Conservation (phyloP, 192 early-diverging fungal genomes). For the Thoreauomyces humboldtii region DNA sequence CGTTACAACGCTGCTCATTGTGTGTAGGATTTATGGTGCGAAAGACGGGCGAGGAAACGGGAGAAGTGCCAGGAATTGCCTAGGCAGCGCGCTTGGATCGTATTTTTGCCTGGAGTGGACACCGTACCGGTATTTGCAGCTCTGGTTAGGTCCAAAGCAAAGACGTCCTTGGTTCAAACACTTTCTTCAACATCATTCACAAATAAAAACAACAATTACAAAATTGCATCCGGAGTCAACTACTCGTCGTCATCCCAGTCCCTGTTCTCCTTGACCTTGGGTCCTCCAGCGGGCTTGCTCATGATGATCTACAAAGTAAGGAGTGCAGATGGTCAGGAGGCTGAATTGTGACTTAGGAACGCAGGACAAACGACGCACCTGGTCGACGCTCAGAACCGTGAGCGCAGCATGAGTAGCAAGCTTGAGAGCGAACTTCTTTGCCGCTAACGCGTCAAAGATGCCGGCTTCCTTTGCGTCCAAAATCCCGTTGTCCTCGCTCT, state of each 20-base stretch:
- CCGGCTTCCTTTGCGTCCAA: slow-evolving; percentile 70
- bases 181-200: too few relatives aligned
- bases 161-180: too few relatives aligned
- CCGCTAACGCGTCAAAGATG: slow-evolving; percentile 77
- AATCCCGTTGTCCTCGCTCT: slow-evolving; percentile 63
- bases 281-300: slow-evolving; percentile 96
- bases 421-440: slow-evolving; percentile 87
- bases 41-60: too few relatives aligned
- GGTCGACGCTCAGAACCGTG: slow-evolving; percentile 94
- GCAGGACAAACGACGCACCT: slow-evolving; percentile 47
- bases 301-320: slow-evolving; percentile 77
- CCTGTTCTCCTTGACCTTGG: slow-evolving; percentile 76
- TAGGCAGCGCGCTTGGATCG: too few relatives aligned
- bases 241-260: slow-evolving; percentile 81
- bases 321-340: background rate
- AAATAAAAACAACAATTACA: too few relatives aligned
- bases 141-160: too few relatives aligned
- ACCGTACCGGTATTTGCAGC: too few relatives aligned
- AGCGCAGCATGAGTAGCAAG: slow-evolving; percentile 89
- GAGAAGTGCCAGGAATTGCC: too few relatives aligned
- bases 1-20: too few relatives aligned
- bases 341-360: background rate
- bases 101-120: too few relatives aligned
- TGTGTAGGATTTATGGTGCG: too few relatives aligned
- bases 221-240: background rate